Percentiles rank a stretch among this genome's conserved stretches.
phyloP scores from a whole-genome alignment of 108 stramenopile genomes.

The Schizochytrium sp. region DNA sequence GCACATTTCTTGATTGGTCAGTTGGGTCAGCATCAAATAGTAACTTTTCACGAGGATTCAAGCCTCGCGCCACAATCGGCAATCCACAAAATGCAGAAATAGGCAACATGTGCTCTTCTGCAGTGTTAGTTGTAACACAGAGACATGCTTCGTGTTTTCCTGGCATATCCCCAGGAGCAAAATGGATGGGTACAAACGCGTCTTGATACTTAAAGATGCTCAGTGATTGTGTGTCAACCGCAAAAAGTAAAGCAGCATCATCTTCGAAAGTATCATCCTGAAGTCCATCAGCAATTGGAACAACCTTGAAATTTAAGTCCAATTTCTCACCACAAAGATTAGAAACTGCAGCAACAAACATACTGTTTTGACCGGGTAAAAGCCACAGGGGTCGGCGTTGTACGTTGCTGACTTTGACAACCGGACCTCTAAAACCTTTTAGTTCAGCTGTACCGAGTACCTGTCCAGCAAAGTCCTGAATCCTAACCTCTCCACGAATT shows the following conservation, averaged over 20 bases:
- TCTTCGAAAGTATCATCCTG: not conserved
- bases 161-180: not conserved
- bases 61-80: not conserved
- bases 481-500: not conserved
- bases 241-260: not conserved
- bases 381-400: not conserved
- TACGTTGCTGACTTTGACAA: not conserved
- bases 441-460: not conserved
- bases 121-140: constrained; percentile 38
- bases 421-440: constrained; percentile 20
- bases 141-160: not conserved
- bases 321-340: not conserved
- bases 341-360: not conserved
- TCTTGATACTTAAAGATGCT: constrained; percentile 17
- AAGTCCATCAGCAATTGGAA: not conserved
- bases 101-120: not conserved
- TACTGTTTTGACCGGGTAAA: not conserved
- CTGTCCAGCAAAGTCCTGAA: not conserved
- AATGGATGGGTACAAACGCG: not conserved
- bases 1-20: not conserved
- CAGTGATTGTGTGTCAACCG: not conserved
- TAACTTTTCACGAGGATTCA: not conserved
- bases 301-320: not conserved
- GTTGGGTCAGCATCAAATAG: not conserved
- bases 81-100: not conserved